Evolutionary conservation across 495 filamentous ascomycete genomes (phyloP), one percentile per base, ranked within the genome.

Genomic region (Aspergillus heteromorphus): DNA sequence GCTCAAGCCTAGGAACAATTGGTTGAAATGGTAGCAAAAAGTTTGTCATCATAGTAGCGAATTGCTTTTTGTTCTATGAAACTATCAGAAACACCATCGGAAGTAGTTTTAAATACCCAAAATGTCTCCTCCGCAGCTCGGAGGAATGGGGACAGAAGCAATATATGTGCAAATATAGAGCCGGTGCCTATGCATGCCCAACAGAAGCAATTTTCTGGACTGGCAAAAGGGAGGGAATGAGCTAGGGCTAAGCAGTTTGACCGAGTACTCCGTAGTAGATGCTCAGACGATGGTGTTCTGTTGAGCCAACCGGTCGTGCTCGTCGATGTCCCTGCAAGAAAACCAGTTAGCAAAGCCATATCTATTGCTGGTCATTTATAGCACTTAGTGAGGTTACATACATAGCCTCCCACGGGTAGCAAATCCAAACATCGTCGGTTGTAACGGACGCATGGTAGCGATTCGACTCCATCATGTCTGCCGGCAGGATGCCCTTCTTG

Each of bases 381-480:
- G 10, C 13, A 29, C 6, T 27, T 29, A 4, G 16, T 30, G 18
- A 40, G 19, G 52, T 51, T 17, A 77, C 83, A 48, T 78, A 87
- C 74, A 75, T 88, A 40, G 95, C 93, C 74, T 98, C 93, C 93
- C 93, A 98, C n/a, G 93, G 93, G 71, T 99, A 99, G 77, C 89
- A 93, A 66, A 97, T 97, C 93, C 93, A 99, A 51, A 90, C 86
- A 75, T 99, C 92, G 19, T 79, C 81, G 18, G 92, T 89, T 27
- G 93, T 97, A 61, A 85, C 77, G 13, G 93, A 88, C 19, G 93
- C 93, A 53, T 90, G 69, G 72, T 99, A 99, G 60, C 86, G 78
- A 21, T 82, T 80, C 53, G 87, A 73, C 18, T 79, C 74, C 65
- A 90, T 79, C 84, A 96, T 89, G 11, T 88, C 83, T n/a, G 82